Percentiles rank a stretch among this genome's conserved stretches.
phyloP scores from a whole-genome alignment of 2,329 filamentous ascomycete genomes.

The Botrytis porri region DNA sequence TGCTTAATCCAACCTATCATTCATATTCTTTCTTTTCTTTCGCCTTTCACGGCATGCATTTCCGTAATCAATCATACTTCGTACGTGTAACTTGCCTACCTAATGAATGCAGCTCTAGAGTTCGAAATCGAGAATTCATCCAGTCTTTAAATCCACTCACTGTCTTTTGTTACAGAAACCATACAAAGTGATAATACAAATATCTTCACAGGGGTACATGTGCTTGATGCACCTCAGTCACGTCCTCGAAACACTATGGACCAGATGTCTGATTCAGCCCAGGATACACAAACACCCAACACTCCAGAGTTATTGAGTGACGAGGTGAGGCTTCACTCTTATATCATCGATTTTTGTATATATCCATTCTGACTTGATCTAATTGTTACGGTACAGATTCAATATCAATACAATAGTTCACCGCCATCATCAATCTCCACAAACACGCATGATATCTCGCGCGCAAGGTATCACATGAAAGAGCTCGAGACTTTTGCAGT shows the following conservation, averaged over 20 bases:
- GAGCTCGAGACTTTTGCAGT: constrained; percentile 23
- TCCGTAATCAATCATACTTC: neutral
- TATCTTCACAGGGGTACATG: constrained; percentile 21
- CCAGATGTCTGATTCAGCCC: constrained; percentile 14
- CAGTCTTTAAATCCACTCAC: constrained; percentile 7
- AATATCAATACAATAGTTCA: constrained; percentile 16
- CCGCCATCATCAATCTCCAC: constrained; percentile 20
- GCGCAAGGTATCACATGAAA: constrained; percentile 24
- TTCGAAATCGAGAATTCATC: constrained; percentile 1
- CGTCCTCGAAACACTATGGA: constrained; percentile 15
- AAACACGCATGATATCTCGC: constrained; percentile 24
- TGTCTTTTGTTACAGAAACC: neutral
- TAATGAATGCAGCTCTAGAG: constrained; percentile 12
- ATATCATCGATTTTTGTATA: neutral
- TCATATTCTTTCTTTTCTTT: constrained; percentile 7
- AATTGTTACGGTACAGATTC: neutral
- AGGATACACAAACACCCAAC: constrained; percentile 19
- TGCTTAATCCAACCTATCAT: constrained; percentile 13
- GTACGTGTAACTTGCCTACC: constrained; percentile 14
- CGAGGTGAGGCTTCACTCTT: constrained; percentile 16
- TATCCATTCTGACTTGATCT: constrained; percentile 6
- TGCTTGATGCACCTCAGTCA: constrained; percentile 19
- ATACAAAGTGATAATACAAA: constrained; percentile 8
- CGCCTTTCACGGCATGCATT: constrained; percentile 10
- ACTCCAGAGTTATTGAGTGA: constrained; percentile 19